Percentiles rank a stretch among this genome's conserved stretches.
phyloP scores from a whole-genome alignment of 805 yeast genomes.

The Hanseniaspora lindneri region DNA sequence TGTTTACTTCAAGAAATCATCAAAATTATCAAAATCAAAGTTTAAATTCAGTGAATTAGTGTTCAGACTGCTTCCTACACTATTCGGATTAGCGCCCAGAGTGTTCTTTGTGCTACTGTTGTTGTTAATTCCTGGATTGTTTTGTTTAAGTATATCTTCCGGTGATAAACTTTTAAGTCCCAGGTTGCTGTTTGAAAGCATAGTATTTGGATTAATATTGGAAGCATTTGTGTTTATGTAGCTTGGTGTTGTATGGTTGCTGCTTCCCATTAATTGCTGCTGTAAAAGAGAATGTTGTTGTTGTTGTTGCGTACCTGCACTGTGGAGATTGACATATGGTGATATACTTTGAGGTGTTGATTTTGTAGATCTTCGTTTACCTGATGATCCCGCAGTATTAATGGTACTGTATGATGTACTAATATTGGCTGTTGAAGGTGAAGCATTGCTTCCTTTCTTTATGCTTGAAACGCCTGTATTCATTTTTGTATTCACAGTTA shows the following conservation, averaged over 20 bases:
- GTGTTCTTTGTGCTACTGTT: not conserved
- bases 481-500: not conserved
- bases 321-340: constrained; percentile 8
- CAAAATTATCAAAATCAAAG: constrained; percentile 15
- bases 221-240: constrained; percentile 4
- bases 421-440: constrained; percentile 4
- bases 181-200: not conserved
- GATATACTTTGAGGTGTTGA: constrained; percentile 14
- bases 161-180: constrained; percentile 12
- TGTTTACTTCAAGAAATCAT: constrained; percentile 14
- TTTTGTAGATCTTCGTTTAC: constrained; percentile 6
- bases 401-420: not conserved
- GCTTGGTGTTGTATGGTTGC: not conserved
- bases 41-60: constrained; percentile 5
- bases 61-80: not conserved
- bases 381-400: not conserved
- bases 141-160: constrained; percentile 13
- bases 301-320: not conserved
- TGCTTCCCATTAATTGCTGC: not conserved
- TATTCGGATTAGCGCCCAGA: not conserved
- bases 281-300: not conserved
- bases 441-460: not conserved
- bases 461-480: not conserved
- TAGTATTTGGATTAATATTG: not conserved
- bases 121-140: not conserved